These are phyloP conservation scores for Trichoderma pleuroti DNA, from an alignment of 2,329 filamentous ascomycete species.

Conservation along the genomic window DNA sequence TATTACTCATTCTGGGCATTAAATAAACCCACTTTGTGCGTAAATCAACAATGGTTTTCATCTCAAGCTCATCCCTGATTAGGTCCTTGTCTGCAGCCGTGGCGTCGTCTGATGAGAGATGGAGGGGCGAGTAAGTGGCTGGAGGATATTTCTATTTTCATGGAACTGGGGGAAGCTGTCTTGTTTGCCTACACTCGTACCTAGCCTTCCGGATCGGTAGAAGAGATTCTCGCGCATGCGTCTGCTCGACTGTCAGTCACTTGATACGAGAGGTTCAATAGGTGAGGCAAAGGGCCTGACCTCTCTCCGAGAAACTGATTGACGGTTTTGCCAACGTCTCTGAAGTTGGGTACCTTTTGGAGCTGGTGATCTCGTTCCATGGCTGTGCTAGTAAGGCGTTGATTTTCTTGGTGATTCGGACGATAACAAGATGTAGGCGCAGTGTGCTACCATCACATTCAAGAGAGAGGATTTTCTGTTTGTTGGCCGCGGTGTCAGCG, in stretches of 20 bases:
- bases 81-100: conserved; percentile 59
- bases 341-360: conserved; percentile 62
- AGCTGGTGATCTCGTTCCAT: conserved; percentile 22
- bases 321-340: conserved; percentile 68
- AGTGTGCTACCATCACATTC: background rate
- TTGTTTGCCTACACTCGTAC: conserved; percentile 29
- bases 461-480: background rate
- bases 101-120: conserved; percentile 59
- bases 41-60: conserved; percentile 74
- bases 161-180: background rate
- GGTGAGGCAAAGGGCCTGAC: conserved; percentile 35
- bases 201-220: conserved; percentile 65
- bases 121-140: background rate
- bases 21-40: conserved; percentile 61
- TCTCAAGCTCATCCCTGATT: conserved; percentile 57
- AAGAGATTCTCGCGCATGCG: conserved; percentile 59
- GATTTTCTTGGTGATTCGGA: background rate
- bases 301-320: conserved; percentile 56
- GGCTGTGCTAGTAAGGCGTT: background rate
- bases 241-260: conserved; percentile 29
- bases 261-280: background rate
- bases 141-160: conserved; percentile 18
- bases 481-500: background rate
- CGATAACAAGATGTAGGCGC: background rate
- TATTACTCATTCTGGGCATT: too few species aligned